A percentile compares a stretch with the other conserved stretches of the same genome.
Evolutionary conservation across 345 rosid species (phyloP).

Genomic region (Brassica rapa): DNA sequence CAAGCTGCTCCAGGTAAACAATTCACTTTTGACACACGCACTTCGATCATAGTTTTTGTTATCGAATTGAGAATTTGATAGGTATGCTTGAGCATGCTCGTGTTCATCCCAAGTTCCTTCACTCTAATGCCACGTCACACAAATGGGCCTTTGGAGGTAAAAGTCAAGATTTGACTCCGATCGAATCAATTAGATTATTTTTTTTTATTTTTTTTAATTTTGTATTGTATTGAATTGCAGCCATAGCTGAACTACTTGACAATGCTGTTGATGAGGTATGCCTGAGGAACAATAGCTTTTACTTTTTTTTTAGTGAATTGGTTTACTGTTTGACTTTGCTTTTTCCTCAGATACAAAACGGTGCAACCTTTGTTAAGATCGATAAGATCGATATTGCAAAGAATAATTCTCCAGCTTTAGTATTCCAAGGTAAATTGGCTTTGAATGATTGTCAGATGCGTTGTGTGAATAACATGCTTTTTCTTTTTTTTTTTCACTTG

Average conservation of each 20-base stretch:
- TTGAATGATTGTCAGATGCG: neutral
- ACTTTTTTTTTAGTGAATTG: neutral
- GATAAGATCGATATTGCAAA: conserved; percentile 72
- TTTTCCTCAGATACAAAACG: conserved; percentile 64
- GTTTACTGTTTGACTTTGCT: neutral
- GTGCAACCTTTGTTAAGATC: conserved; percentile 83
- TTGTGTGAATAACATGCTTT: neutral
- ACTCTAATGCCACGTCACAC: conserved; percentile 98
- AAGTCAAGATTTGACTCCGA: neutral
- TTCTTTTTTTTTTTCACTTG: conserved; percentile 7
- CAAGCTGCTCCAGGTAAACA: neutral
- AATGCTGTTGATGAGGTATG: conserved; percentile 96
- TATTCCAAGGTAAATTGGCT: conserved; percentile 61
- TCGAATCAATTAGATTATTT: neutral
- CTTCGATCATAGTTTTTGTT: neutral
- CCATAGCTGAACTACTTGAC: conserved; percentile 94
- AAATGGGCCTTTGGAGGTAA: conserved; percentile 98
- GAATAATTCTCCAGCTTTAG: conserved; percentile 83
- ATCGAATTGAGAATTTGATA: conserved; percentile 25
- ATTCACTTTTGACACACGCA: neutral
- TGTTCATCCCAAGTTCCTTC: conserved; percentile 94
- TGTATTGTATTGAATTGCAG: conserved; percentile 47
- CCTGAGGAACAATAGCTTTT: neutral
- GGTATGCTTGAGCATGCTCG: conserved; percentile 86
- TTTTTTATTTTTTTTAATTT: neutral